These are phyloP conservation scores for Sclerotinia glacialis DNA, from an alignment of 2,329 filamentous ascomycete species.

Conservation along the genomic window DNA sequence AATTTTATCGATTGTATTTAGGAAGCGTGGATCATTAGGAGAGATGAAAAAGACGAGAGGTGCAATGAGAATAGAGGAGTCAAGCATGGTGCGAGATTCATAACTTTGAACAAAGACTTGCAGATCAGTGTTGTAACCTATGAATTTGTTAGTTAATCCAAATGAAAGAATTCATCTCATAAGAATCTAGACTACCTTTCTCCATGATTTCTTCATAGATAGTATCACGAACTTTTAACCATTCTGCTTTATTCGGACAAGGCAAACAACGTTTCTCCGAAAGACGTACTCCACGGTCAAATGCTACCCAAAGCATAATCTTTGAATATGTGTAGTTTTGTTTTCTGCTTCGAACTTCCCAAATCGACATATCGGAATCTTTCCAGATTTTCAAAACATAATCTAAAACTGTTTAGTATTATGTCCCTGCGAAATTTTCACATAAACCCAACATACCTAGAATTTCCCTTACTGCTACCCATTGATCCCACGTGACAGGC, in stretches of 20 bases:
- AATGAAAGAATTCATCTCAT: background rate
- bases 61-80: slow-evolving; percentile 72
- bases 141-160: background rate
- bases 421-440: background rate
- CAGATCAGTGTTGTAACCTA: slow-evolving; percentile 67
- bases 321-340: slow-evolving; percentile 81
- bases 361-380: slow-evolving; percentile 76
- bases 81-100: slow-evolving; percentile 65
- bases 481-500: slow-evolving; percentile 73
- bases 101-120: slow-evolving; percentile 74
- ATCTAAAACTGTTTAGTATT: slow-evolving; percentile 45
- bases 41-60: slow-evolving; percentile 78
- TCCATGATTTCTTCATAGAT: slow-evolving; percentile 76
- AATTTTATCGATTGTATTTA: slow-evolving; percentile 69
- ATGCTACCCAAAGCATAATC: slow-evolving; percentile 78
- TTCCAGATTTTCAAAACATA: slow-evolving; percentile 67
- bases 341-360: slow-evolving; percentile 73
- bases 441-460: slow-evolving; percentile 44
- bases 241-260: slow-evolving; percentile 65
- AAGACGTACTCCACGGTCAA: slow-evolving; percentile 71
- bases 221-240: slow-evolving; percentile 63
- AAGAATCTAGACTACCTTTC: slow-evolving; percentile 45
- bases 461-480: slow-evolving; percentile 67
- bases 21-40: slow-evolving; percentile 73
- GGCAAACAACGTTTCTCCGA: slow-evolving; percentile 73